Conservation (phyloP, 2,329 filamentous ascomycete genomes). For the Didymella lethalis region DNA sequence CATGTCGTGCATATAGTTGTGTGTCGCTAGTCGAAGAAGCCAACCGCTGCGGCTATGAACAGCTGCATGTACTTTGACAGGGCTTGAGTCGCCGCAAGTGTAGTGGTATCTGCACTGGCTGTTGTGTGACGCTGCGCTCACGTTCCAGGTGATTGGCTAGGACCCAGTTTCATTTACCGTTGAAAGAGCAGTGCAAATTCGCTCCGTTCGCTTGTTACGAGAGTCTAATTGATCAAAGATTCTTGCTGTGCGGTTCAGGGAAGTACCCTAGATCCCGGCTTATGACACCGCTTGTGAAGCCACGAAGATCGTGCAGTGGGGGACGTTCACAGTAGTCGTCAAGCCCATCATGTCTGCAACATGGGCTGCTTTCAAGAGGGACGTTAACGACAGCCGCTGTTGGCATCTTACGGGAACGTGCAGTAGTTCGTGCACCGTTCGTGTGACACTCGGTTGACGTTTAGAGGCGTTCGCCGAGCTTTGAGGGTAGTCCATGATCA, state of each 20-base stretch:
- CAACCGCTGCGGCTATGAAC: background rate
- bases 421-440: conserved; percentile 11
- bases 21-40: no score
- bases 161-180: background rate
- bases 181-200: background rate
- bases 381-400: background rate
- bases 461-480: background rate
- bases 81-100: background rate
- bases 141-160: background rate
- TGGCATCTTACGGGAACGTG: conserved; percentile 2
- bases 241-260: background rate
- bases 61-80: conserved; percentile 2
- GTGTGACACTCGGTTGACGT: background rate
- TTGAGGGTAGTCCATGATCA: background rate
- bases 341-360: background rate
- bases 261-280: background rate
- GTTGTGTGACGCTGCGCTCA: background rate
- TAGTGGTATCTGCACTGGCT: background rate
- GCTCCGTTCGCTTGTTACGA: background rate
- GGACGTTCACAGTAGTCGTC: background rate
- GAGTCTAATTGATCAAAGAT: background rate
- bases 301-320: no score
- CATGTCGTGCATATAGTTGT: conserved; percentile 7
- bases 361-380: background rate
- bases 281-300: background rate